These are phyloP conservation scores for Fusarium sp. DNA, from an alignment of 2,329 filamentous ascomycete species.

Conservation along the genomic window DNA sequence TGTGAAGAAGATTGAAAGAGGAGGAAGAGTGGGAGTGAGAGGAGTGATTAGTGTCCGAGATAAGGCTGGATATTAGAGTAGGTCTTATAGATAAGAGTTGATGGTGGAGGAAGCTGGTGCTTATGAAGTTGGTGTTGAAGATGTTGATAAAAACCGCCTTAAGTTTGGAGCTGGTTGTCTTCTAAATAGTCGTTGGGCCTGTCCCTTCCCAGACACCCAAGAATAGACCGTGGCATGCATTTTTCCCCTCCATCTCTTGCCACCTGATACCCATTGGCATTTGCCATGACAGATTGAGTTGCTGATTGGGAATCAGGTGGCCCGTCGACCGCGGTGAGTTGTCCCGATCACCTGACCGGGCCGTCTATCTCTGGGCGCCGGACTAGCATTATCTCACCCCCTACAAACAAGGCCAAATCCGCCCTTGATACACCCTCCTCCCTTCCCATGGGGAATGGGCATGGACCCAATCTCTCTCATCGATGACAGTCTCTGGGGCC, in stretches of 20 bases:
- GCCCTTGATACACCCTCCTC: slow-evolving; percentile 30
- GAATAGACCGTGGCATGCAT: slow-evolving; percentile 29
- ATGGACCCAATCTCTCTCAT: slow-evolving; percentile 12
- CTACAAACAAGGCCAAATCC: slow-evolving; percentile 31
- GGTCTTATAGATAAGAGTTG: slow-evolving; percentile 32
- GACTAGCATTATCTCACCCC: slow-evolving; percentile 31
- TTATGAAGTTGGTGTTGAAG: slow-evolving; percentile 16
- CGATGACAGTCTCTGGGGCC: slow-evolving; percentile 24
- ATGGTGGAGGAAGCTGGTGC: slow-evolving; percentile 4
- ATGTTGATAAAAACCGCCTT: slow-evolving; percentile 28
- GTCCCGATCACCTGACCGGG: slow-evolving; percentile 36
- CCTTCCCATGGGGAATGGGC: neutral
- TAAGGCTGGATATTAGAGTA: slow-evolving; percentile 6
- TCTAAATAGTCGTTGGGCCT: slow-evolving; percentile 35
- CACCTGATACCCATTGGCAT: slow-evolving; percentile 34
- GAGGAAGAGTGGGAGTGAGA: neutral
- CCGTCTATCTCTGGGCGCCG: slow-evolving; percentile 30
- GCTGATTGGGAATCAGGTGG: slow-evolving; percentile 37
- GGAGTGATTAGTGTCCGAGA: slow-evolving; percentile 8
- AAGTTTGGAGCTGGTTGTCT: slow-evolving; percentile 35
- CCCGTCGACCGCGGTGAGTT: slow-evolving; percentile 18
- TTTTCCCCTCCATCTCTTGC: slow-evolving; percentile 28
- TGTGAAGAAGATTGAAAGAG: slow-evolving; percentile 10
- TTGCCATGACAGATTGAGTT: slow-evolving; percentile 32
- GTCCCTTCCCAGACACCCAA: slow-evolving; percentile 27